Evolutionary conservation across 495 filamentous ascomycete genomes (phyloP).

Genomic region (Sabuloglossum arenarium): DNA sequence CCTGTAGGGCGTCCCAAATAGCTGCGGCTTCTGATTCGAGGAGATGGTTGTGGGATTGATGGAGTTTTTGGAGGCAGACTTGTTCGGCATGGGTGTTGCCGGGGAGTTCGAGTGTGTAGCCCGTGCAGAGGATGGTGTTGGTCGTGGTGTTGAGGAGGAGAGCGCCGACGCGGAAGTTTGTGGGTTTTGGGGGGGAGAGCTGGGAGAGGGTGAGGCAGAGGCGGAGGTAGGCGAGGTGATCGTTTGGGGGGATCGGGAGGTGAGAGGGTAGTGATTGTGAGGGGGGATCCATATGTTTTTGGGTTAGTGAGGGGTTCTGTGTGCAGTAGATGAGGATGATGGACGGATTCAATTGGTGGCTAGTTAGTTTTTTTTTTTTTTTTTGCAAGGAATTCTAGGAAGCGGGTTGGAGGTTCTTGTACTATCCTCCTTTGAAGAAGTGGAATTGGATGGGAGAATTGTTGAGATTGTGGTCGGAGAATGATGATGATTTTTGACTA

Average conservation of each 20-base stretch:
- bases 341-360: too few relatives aligned
- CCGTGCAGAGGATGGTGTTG: slow-evolving; percentile 53
- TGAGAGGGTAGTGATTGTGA: not conserved
- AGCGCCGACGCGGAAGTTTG: slow-evolving; percentile 87
- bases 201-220: slow-evolving; percentile 52
- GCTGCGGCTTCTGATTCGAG: too few relatives aligned
- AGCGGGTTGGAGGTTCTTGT: too few relatives aligned
- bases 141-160: slow-evolving; percentile 39
- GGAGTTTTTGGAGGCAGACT: slow-evolving; percentile 63
- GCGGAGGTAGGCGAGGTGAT: slow-evolving; percentile 45
- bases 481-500: too few relatives aligned
- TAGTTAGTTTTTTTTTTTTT: too few relatives aligned
- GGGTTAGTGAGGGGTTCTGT: not conserved
- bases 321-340: too few relatives aligned
- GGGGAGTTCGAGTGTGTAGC: slow-evolving; percentile 74
- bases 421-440: too few relatives aligned
- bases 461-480: too few relatives aligned
- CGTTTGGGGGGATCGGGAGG: not conserved
- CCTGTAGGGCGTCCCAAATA: slow-evolving; percentile 33
- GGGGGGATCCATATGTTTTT: too few relatives aligned
- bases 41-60: slow-evolving; percentile 23
- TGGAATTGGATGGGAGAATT: too few relatives aligned
- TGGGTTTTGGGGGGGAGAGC: slow-evolving; percentile 61
- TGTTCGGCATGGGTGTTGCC: slow-evolving; percentile 97
- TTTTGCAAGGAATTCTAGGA: too few relatives aligned